phyloP scores from a whole-genome alignment of 768 basidiomycete species.

The Clitopilus hobsonii region DNA sequence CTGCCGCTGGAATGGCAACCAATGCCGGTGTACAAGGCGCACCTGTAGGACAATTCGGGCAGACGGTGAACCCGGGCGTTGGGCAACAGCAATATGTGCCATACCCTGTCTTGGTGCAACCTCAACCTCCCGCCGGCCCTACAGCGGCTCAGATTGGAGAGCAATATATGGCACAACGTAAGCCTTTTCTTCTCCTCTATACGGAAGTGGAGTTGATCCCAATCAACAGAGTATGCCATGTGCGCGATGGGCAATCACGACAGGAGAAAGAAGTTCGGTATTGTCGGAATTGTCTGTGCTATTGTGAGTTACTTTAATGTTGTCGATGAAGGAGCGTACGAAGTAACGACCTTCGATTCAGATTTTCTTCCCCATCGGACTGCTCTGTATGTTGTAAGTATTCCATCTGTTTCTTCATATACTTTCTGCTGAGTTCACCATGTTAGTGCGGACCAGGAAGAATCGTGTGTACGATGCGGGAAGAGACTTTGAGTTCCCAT shows the following conservation, averaged over 20 bases:
- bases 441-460: constrained; percentile 5
- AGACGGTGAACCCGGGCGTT: not conserved
- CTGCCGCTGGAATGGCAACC: not conserved
- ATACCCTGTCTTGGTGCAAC: not conserved
- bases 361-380: constrained; percentile 20
- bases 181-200: not conserved
- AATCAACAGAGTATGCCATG: constrained; percentile 13
- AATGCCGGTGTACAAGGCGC: not conserved
- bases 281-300: constrained; percentile 19
- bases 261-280: constrained; percentile 15
- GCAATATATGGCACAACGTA: not conserved
- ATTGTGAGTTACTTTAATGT: constrained; percentile 13
- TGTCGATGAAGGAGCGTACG: too few species aligned
- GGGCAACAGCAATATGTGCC: not conserved
- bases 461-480: constrained; percentile 10
- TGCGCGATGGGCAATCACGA: constrained; percentile 18
- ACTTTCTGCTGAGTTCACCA: not conserved
- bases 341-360: not conserved
- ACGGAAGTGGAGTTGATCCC: not conserved
- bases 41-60: not conserved
- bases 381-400: constrained; percentile 17
- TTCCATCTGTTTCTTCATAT: not conserved
- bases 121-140: not conserved
- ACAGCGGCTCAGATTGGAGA: not conserved
- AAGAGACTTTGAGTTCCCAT: not conserved